Conservation (phyloP, 352 stramenopile genomes). For the Pythium chondricola region DNA sequence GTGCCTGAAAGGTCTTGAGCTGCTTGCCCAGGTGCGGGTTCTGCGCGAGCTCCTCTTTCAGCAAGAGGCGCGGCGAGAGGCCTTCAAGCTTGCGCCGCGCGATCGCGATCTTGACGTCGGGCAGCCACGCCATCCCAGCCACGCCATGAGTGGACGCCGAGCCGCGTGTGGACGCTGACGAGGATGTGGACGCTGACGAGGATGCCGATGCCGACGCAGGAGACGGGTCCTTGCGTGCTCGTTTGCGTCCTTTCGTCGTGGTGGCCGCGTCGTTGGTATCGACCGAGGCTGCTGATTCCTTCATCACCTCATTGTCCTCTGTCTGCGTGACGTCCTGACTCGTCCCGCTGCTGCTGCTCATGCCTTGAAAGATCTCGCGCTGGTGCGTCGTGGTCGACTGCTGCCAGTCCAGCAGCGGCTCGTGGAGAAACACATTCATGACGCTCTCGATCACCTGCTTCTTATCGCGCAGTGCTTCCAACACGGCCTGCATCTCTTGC, state of each 20-base stretch:
- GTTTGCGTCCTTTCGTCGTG: neutral
- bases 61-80: conserved; percentile 50
- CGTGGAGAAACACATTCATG: conserved; percentile 90
- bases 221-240: neutral
- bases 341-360: conserved; percentile 4
- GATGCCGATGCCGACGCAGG: neutral
- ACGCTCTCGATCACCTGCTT: conserved; percentile 82
- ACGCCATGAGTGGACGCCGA: neutral
- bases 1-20: conserved; percentile 45
- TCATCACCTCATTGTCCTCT: conserved; percentile 10
- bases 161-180: neutral
- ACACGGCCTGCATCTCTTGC: conserved; percentile 80
- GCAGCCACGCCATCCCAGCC: conserved; percentile 40
- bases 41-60: conserved; percentile 72
- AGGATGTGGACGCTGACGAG: neutral
- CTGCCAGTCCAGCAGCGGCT: conserved; percentile 89
- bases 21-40: conserved; percentile 56
- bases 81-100: conserved; percentile 70
- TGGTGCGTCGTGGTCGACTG: conserved; percentile 60
- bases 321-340: conserved; percentile 11
- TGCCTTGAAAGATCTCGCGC: conserved; percentile 41
- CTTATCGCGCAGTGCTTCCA: conserved; percentile 78
- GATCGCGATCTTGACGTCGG: conserved; percentile 74
- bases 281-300: neutral
- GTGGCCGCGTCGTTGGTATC: neutral